Evolutionary conservation across 352 stramenopile genomes (phyloP).

Genomic region (Phytophthora kernoviae): DNA sequence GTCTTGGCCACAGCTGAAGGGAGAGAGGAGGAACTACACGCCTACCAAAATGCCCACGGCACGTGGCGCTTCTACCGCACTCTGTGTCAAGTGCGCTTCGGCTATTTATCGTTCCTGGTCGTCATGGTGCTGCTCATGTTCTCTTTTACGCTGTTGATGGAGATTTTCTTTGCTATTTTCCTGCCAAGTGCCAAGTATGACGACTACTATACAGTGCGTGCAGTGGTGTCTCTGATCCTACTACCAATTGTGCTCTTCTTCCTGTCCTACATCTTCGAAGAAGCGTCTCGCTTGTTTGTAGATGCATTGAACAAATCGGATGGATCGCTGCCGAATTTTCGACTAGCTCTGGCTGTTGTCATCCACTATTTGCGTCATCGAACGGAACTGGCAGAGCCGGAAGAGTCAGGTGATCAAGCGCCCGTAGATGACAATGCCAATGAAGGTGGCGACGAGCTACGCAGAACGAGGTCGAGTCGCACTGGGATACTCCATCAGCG

Average conservation of each 20-base stretch:
- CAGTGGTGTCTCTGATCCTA: conserved; percentile 57
- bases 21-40: conserved; percentile 58
- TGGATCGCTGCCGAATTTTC: conserved; percentile 75
- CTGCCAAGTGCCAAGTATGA: conserved; percentile 77
- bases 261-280: conserved; percentile 84
- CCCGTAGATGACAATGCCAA: conserved; percentile 8
- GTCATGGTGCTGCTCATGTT: conserved; percentile 86
- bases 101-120: conserved; percentile 83
- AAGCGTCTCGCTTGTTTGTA: conserved; percentile 65
- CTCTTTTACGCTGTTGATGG: conserved; percentile 85
- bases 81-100: conserved; percentile 76
- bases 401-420: conserved; percentile 14
- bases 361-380: conserved; percentile 81
- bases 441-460: conserved; percentile 16
- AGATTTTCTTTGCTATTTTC: conserved; percentile 88
- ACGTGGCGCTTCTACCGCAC: conserved; percentile 75
- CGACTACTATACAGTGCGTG: conserved; percentile 65
- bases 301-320: conserved; percentile 79
- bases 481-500: conserved; percentile 15
- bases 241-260: conserved; percentile 75
- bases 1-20: conserved; percentile 55
- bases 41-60: conserved; percentile 44
- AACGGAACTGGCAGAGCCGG: conserved; percentile 45
- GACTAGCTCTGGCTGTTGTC: conserved; percentile 73
- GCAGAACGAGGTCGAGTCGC: conserved; percentile 27